Percentiles rank a stretch among this genome's conserved stretches.
phyloP scores from a whole-genome alignment of 2,329 filamentous ascomycete genomes.

The Claviceps cyperi region DNA sequence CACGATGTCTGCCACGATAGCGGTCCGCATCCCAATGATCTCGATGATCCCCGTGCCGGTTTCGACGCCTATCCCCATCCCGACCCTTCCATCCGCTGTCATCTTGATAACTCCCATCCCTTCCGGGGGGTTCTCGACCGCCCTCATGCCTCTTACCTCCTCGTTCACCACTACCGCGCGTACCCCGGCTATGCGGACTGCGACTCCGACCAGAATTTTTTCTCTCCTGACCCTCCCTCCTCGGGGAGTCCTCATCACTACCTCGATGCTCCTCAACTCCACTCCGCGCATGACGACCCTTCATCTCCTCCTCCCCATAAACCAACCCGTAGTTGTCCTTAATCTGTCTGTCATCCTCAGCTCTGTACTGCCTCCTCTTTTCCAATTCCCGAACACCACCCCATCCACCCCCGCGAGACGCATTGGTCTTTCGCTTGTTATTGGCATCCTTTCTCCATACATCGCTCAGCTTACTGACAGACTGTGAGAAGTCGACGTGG shows the following conservation, averaged over 20 bases:
- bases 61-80: slow-evolving; percentile 6
- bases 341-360: slow-evolving; percentile 36
- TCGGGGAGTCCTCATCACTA: slow-evolving; percentile 9
- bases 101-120: slow-evolving; percentile 7
- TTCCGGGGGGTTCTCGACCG: slow-evolving; percentile 12
- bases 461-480: slow-evolving; percentile 74
- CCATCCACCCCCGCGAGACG: slow-evolving; percentile 63
- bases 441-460: slow-evolving; percentile 81
- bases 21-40: not conserved
- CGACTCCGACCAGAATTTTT: slow-evolving; percentile 19
- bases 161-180: slow-evolving; percentile 5
- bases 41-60: not conserved
- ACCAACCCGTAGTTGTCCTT: slow-evolving; percentile 59
- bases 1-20: not conserved
- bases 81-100: slow-evolving; percentile 3
- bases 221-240: not conserved
- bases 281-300: slow-evolving; percentile 31
- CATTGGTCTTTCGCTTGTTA: slow-evolving; percentile 51
- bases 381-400: slow-evolving; percentile 80
- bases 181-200: slow-evolving; percentile 22
- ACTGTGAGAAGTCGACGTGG: slow-evolving; percentile 97
- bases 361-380: slow-evolving; percentile 78
- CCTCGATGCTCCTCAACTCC: slow-evolving; percentile 13
- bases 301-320: slow-evolving; percentile 59
- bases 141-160: slow-evolving; percentile 13